Evolutionary conservation across 129 eudicot species (phyloP).

Genomic region (Cynara cardunculus): DNA sequence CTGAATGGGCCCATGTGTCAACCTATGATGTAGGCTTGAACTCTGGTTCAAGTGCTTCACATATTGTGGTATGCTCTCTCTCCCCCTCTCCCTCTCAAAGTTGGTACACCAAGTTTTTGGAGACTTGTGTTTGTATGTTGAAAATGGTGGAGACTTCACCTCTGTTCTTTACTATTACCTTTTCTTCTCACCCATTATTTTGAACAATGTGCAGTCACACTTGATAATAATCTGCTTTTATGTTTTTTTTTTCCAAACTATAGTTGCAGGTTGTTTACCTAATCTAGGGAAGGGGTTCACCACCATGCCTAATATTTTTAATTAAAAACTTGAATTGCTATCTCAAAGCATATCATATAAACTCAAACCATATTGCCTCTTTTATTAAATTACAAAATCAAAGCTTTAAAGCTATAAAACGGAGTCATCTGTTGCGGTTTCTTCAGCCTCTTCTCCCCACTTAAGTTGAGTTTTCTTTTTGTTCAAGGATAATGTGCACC

Average conservation of each 20-base stretch:
- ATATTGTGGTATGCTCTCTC: slow-evolving; percentile 62
- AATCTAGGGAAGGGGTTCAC: background rate
- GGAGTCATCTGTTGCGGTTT: background rate
- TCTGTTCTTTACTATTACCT: background rate
- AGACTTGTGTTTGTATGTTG: background rate
- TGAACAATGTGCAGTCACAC: background rate
- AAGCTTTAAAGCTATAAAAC: background rate
- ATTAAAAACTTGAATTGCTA: background rate
- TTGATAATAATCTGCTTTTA: background rate
- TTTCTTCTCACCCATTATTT: background rate
- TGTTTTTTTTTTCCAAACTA: background rate
- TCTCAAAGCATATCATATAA: background rate
- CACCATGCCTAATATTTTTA: background rate
- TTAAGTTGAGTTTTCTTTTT: background rate
- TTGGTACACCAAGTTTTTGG: background rate
- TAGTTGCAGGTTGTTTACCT: background rate
- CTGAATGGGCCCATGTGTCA: slow-evolving; percentile 93
- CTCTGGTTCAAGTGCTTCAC: slow-evolving; percentile 86
- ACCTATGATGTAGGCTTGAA: slow-evolving; percentile 78
- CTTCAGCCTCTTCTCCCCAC: background rate
- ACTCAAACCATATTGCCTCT: background rate
- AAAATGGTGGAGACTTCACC: background rate
- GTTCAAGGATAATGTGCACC: background rate
- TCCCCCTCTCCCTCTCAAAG: slow-evolving; percentile 8
- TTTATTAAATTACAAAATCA: background rate